Conservation (phyloP, 2,329 filamentous ascomycete species). For the Phaeosphaeria sp. region DNA sequence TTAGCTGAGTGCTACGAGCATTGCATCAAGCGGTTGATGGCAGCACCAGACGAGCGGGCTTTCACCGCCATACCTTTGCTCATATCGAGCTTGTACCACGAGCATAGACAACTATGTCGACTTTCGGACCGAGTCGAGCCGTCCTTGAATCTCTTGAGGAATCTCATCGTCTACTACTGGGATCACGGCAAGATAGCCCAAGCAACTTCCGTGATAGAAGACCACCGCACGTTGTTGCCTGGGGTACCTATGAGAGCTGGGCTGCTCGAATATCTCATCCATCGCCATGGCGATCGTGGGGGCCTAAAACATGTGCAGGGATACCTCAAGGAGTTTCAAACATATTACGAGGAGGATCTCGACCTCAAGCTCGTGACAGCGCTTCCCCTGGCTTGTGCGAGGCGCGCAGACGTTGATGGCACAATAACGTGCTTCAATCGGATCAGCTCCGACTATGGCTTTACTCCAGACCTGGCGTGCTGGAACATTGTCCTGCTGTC, state of each 20-base stretch:
- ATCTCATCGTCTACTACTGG: slow-evolving; percentile 29
- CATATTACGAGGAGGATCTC: slow-evolving; percentile 10
- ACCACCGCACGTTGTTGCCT: slow-evolving; percentile 36
- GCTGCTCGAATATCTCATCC: slow-evolving; percentile 29
- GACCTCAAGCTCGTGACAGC: slow-evolving; percentile 23
- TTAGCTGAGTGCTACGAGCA: slow-evolving; percentile 33
- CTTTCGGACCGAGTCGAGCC: slow-evolving; percentile 24
- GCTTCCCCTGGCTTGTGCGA: slow-evolving; percentile 74
- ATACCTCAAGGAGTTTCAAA: slow-evolving; percentile 38
- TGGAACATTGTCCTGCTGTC: slow-evolving; percentile 83
- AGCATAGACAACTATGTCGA: slow-evolving; percentile 27
- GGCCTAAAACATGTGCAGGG: slow-evolving; percentile 39
- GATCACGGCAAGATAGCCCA: slow-evolving; percentile 21
- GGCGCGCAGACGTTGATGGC: slow-evolving; percentile 67
- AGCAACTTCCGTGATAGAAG: slow-evolving; percentile 30
- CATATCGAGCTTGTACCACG: slow-evolving; percentile 26
- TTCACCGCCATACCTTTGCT: not conserved
- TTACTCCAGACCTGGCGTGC: slow-evolving; percentile 64
- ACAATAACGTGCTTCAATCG: slow-evolving; percentile 68
- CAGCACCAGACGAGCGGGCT: slow-evolving; percentile 15
- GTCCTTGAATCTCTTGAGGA: slow-evolving; percentile 23
- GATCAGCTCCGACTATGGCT: slow-evolving; percentile 63
- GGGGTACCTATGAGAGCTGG: slow-evolving; percentile 21
- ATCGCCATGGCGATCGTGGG: slow-evolving; percentile 44
- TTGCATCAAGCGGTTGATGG: slow-evolving; percentile 32